phyloP scores from a whole-genome alignment of 1,284 basidiomycete genomes.

The Tetrapyrgos nigripes region DNA sequence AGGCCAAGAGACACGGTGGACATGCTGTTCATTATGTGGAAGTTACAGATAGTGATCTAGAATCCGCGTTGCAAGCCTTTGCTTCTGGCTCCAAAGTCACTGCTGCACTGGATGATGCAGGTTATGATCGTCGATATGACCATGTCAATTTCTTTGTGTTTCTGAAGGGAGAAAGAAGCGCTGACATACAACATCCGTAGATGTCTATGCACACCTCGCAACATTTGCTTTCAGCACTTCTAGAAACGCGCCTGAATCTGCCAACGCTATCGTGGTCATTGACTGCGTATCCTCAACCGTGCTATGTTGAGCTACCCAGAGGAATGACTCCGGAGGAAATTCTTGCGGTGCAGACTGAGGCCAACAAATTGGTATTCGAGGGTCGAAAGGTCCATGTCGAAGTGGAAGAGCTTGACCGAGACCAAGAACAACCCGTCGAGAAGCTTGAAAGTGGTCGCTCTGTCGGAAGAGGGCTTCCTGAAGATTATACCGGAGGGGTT shows the following conservation, averaged over 20 bases:
- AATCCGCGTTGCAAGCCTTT: constrained; percentile 53
- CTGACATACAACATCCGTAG: constrained; percentile 40
- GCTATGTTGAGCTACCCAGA: constrained; percentile 82
- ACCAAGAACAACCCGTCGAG: constrained; percentile 40
- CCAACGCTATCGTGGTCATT: constrained; percentile 87
- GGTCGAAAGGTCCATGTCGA: constrained; percentile 69
- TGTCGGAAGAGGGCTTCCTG: constrained; percentile 64
- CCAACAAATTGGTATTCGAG: constrained; percentile 71
- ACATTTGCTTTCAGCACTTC: constrained; percentile 83
- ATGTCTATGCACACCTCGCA: constrained; percentile 87
- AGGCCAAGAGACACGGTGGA: constrained; percentile 75
- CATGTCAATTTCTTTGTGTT: constrained; percentile 59
- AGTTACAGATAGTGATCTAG: constrained; percentile 45
- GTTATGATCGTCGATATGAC: constrained; percentile 77
- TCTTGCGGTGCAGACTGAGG: constrained; percentile 63
- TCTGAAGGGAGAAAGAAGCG: not conserved
- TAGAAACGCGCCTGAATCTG: constrained; percentile 72
- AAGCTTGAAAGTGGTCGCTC: constrained; percentile 50
- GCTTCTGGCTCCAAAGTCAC: constrained; percentile 58
- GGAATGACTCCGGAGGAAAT: constrained; percentile 73
- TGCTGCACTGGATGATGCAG: constrained; percentile 64
- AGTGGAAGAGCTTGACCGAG: constrained; percentile 67
- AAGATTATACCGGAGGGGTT: constrained; percentile 80
- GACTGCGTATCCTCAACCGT: constrained; percentile 69
- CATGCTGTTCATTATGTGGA: constrained; percentile 82